These are phyloP conservation scores for Daldinia loculata DNA, from an alignment of 495 filamentous ascomycete genomes.

Conservation along the genomic window DNA sequence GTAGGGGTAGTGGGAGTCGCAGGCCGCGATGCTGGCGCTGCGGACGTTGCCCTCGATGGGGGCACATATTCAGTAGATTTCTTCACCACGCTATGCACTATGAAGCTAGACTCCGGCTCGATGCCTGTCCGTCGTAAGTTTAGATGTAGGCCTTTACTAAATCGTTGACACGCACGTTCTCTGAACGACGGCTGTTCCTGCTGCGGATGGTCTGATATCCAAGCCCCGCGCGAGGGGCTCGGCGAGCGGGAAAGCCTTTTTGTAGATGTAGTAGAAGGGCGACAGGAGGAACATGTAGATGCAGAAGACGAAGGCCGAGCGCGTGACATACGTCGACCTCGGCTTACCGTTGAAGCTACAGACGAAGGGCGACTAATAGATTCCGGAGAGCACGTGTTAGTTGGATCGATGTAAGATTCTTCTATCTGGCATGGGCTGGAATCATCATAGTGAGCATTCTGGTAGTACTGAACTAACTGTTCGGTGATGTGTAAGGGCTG, in stretches of 20 bases:
- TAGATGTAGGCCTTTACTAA: not conserved
- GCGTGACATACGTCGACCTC: not conserved
- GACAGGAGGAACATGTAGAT: not conserved
- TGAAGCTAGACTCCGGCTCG: slow-evolving; percentile 20
- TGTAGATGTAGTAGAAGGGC: not conserved
- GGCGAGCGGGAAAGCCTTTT: not conserved
- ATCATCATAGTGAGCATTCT: not conserved
- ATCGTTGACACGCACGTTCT: slow-evolving; percentile 10
- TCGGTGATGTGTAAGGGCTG: slow-evolving; percentile 3
- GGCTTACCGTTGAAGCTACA: not conserved
- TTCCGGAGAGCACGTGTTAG: not conserved
- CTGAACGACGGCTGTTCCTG: slow-evolving; percentile 20
- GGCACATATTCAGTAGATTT: not conserved
- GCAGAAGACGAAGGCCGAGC: not conserved
- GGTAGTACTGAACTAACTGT: not conserved
- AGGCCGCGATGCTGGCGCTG: not conserved
- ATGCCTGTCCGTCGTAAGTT: slow-evolving; percentile 19
- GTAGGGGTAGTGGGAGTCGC: not conserved
- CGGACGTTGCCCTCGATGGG: not conserved
- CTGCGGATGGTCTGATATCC: slow-evolving; percentile 10
- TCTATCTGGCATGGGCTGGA: not conserved
- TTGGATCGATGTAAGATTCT: not conserved
- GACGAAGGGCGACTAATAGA: not conserved
- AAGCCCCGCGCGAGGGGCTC: slow-evolving; percentile 24
- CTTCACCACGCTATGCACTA: slow-evolving; percentile 26